Conservation (phyloP, 192 early-diverging fungal species). For the Entrophospora sp. region DNA sequence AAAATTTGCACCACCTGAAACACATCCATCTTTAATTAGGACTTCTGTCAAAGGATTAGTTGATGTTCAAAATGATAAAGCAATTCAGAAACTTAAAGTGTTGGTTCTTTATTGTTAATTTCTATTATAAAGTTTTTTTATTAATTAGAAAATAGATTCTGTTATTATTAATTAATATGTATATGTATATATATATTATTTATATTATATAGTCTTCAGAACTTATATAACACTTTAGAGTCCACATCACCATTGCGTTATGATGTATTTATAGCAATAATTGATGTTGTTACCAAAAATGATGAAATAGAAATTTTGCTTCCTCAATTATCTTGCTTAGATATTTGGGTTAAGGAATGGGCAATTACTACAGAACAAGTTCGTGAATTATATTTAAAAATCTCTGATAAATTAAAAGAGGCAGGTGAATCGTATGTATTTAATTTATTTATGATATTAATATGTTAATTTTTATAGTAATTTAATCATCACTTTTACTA, state of each 20-base stretch:
- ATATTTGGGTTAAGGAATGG: conserved; percentile 64
- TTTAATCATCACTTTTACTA: too few species aligned
- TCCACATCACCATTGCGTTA: conserved; percentile 45
- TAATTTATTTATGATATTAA: neutral
- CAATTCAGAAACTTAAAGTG: conserved; percentile 16
- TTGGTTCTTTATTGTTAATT: neutral
- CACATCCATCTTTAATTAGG: conserved; percentile 1
- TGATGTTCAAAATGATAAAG: neutral
- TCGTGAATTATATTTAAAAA: conserved; percentile 49
- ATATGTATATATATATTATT: conserved; percentile 24
- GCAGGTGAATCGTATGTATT: conserved; percentile 50
- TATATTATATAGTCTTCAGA: conserved; percentile 49
- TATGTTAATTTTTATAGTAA: neutral
- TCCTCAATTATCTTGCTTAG: conserved; percentile 52
- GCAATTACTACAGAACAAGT: conserved; percentile 46
- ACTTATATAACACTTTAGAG: conserved; percentile 78
- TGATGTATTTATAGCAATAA: conserved; percentile 64
- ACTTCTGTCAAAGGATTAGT: conserved; percentile 1
- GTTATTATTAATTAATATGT: conserved; percentile 16
- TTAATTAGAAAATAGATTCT: too few species aligned
- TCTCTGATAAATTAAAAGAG: conserved; percentile 55
- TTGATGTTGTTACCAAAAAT: conserved; percentile 60
- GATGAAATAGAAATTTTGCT: conserved; percentile 62
- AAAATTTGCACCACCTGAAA: conserved; percentile 16
- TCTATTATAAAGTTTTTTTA: too few species aligned